phyloP scores from a whole-genome alignment of 768 basidiomycete species.

The Cyclocybe cylindracea region DNA sequence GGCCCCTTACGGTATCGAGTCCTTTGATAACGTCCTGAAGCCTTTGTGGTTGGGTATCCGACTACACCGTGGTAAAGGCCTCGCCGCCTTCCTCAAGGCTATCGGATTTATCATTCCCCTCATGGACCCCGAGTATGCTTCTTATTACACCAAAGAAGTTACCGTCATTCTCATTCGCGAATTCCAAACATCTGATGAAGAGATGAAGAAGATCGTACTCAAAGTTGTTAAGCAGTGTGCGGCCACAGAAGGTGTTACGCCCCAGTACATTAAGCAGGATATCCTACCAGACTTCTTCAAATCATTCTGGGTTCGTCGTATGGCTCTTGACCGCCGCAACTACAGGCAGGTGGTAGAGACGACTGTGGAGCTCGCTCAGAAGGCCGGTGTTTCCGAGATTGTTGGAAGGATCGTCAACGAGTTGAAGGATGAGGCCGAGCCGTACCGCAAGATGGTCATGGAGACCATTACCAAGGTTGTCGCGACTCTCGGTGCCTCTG shows the following conservation, averaged over 20 bases:
- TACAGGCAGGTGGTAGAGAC: constrained; percentile 98
- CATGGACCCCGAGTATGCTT: constrained; percentile 99
- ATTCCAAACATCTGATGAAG: constrained; percentile 98
- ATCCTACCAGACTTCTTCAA: constrained; percentile 99
- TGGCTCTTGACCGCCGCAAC: constrained; percentile 96
- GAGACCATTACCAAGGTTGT: constrained; percentile 99
- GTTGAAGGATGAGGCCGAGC: constrained; percentile 88
- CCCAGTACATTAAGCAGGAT: constrained; percentile 95
- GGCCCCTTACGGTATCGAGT: constrained; percentile 99
- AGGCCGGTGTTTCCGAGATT: constrained; percentile 95
- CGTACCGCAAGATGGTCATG: constrained; percentile 99
- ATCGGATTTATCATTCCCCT: constrained; percentile 99
- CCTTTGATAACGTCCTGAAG: constrained; percentile 96
- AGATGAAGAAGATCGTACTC: constrained; percentile 99
- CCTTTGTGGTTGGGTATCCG: constrained; percentile 94
- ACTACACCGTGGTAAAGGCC: constrained; percentile 91
- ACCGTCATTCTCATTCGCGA: constrained; percentile 96
- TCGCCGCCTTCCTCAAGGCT: constrained; percentile 95
- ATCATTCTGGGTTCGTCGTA: constrained; percentile 96
- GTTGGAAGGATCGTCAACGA: constrained; percentile 88
- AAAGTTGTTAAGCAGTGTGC: constrained; percentile 99
- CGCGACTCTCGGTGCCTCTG: constrained; percentile 91
- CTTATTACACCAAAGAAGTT: constrained; percentile 98
- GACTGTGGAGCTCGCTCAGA: constrained; percentile 97
- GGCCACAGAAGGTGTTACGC: constrained; percentile 96